A percentile compares a stretch with the other conserved stretches of the same genome.
These are phyloP conservation scores for Sicyos baderoa DNA, from an alignment of 306 rosid genomes.

Conservation along the genomic window DNA sequence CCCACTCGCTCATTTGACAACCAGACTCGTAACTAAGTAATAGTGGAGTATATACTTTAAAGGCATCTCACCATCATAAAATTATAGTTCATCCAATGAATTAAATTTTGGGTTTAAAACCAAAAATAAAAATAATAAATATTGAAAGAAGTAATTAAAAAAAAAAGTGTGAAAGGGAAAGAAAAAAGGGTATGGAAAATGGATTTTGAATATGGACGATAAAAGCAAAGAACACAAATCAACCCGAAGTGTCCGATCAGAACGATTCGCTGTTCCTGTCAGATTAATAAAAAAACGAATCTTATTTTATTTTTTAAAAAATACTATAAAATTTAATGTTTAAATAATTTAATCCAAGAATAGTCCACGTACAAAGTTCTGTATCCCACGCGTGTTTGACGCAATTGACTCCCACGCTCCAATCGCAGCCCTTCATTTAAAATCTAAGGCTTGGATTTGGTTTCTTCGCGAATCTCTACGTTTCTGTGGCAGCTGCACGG, in stretches of 20 bases:
- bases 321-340: background rate
- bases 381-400: background rate
- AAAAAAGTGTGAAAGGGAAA: too few relatives aligned
- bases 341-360: background rate
- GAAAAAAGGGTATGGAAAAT: too few relatives aligned
- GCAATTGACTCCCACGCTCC: background rate
- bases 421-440: constrained; percentile 1
- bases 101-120: too few relatives aligned
- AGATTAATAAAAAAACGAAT: background rate
- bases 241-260: constrained; percentile 15
- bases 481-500: constrained; percentile 5
- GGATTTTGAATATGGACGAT: background rate
- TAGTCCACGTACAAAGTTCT: background rate
- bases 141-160: too few relatives aligned
- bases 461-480: constrained; percentile 8
- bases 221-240: constrained; percentile 16
- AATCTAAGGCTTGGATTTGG: background rate
- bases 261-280: constrained; percentile 14
- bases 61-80: too few relatives aligned
- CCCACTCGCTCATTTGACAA: too few relatives aligned
- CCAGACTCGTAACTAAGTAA: too few relatives aligned
- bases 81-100: too few relatives aligned
- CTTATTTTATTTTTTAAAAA: background rate
- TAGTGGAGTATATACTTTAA: too few relatives aligned
- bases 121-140: too few relatives aligned